A percentile compares a stretch with the other conserved stretches of the same genome.
These are phyloP conservation scores for Oryza officinalis DNA, from an alignment of 176 grass and related monocot genomes.

Conservation along the genomic window DNA sequence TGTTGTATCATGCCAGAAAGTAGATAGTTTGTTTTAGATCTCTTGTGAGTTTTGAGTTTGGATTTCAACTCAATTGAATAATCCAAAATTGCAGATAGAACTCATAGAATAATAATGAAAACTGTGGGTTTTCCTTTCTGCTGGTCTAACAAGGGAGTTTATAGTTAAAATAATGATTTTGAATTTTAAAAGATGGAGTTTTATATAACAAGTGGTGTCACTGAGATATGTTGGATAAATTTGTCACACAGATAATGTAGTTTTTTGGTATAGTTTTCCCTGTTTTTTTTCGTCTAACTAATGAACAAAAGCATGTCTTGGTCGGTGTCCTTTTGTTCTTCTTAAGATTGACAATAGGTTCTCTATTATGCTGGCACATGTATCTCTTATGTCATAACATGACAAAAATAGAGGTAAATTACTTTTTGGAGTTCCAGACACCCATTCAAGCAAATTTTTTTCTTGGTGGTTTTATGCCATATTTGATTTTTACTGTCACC, in stretches of 20 bases:
- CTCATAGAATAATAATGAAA: neutral
- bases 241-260: neutral
- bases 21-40: neutral
- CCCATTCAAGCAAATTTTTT: constrained; percentile 7
- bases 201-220: neutral
- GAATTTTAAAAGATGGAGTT: neutral
- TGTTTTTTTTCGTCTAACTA: neutral
- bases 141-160: neutral
- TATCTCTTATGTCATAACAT: constrained; percentile 86
- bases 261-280: neutral
- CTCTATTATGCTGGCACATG: constrained; percentile 87
- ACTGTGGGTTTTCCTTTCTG: neutral
- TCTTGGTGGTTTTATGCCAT: constrained; percentile 4
- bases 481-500: constrained; percentile 4
- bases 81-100: neutral
- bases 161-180: constrained; percentile 7
- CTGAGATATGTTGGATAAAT: neutral
- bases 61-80: neutral
- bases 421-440: constrained; percentile 5
- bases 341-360: constrained; percentile 76
- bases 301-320: constrained; percentile 51
- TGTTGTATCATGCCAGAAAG: neutral
- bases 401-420: constrained; percentile 89
- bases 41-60: neutral
- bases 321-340: constrained; percentile 55